Evolutionary conservation across 352 stramenopile genomes (phyloP), one percentile per base, ranked within the genome.

Genomic region (Plasmopara viticola): DNA sequence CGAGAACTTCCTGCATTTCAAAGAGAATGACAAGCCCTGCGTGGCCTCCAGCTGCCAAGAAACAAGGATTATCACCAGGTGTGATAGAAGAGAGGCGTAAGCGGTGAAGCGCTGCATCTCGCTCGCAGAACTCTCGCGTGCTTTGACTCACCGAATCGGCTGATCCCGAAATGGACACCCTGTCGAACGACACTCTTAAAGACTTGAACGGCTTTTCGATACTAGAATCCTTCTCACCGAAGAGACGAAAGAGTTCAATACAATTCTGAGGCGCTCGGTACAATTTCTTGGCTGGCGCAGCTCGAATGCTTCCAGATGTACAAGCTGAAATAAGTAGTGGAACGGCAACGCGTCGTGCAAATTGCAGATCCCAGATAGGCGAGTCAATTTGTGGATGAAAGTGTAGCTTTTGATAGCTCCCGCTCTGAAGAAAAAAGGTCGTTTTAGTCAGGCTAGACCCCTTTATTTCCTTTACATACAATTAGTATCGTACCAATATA

Each of bases 311-410:
- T 2, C 84, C 84, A 1, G 81, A 85, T 5, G 84, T 70, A 29
- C 84, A 94, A 2, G 62, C 79, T 2, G 84, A 90, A 15, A 84
- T 42, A 14, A 92, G 48, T 2, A 90, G 40, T 3, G 83, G 76
- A 2, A 75, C 53, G 3, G 58, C 48, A 2, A 66, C 60, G 15
- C 58, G 61, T 4, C 78, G 77, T 28, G 64, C 75, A 44, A 90
- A 78, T 47, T 86, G 72, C 10, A 90, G 56, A 56, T 90, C 78
- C 84, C 84, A 94, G 18, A 94, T 76, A 1, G 84, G 84, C 2
- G 81, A 91, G 43, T 94, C 84, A 45, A 90, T 73, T 50, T 94
- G 84, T 6, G 84, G 79, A 44, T 94, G 84, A 35, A 78, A 88
- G 43, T 89, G 77, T 13, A 94, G 65, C 39, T 90, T 86, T 53